Evolutionary conservation across 1,284 basidiomycete genomes (phyloP), one percentile per base, ranked within the genome.

Genomic region (Kwoniella shivajii): DNA sequence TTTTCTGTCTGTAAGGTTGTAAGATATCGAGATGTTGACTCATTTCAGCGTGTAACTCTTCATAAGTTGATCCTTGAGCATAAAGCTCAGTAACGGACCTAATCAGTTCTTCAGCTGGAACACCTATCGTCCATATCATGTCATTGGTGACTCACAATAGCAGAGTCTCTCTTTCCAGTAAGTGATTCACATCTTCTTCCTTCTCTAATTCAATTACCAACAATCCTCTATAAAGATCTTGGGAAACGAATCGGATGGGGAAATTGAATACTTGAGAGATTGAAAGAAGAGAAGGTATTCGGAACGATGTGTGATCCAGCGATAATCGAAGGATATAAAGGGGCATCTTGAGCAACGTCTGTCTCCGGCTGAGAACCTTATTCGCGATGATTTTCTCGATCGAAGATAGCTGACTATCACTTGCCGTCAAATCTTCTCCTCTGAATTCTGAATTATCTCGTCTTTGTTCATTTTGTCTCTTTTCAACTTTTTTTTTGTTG

Each of bases 11-110:
- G 67, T 86, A 88, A 47, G 79, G 79, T 34, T 79, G 77, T 85
- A 90, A 91, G 55, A 84, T 79, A 4, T 77, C 68, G 18, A 78
- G 72, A 43, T 80, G 82, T 11, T 66, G 68, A 22, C 78, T 79
- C 62, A 88, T 87, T 22, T 77, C 75, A 10, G 75, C 76, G 65
- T 93, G 89, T n/a, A 94, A 72, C 50, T 85, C 81, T 1, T 85
- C 83, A 68, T 92, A 92, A 6, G 79, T 83, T 3, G 76, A 70
- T 6, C 86, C 90, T 41, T 84, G 82, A 0, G 83, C 88, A 69
- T 89, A 92, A 54, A 90, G 85, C 65, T 89, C 86, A 66, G 86
- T 87, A 29, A 90, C 81, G 16, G 85, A 85, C 74, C 92, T 95
- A 68, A 6, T 46, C 30, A 50, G 50, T 31, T 38, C 54, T 45